Evolutionary conservation across 2,329 filamentous ascomycete species (phyloP), one percentile per base, ranked within the genome.

Genomic region (Dothiorella sarmentorum): DNA sequence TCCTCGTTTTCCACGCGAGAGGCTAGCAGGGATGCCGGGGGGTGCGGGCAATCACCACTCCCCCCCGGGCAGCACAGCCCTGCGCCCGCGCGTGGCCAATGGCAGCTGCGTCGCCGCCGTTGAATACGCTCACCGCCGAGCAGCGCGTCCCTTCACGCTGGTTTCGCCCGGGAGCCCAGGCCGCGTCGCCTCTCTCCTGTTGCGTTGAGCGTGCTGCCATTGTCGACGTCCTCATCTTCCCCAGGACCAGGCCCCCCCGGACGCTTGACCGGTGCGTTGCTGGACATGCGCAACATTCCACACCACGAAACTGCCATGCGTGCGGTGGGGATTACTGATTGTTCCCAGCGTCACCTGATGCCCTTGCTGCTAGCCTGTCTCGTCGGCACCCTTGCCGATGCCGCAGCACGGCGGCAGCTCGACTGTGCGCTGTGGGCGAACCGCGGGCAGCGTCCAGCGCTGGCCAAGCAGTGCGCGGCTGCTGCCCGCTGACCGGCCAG

Each of bases 1-100:
- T 53, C 49, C 49, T 53, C 49, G 49, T 53, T 53, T 53, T 53
- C 49, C 49, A 53, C 49, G 49, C 49, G 49, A 53, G 49, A 27
- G 24, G n/a, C 49, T 27, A 18, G 35, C 49, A 53, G 33, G 49
- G 49, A 29, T 53, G 22, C 22, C 22, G 49, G 29, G 49, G 29
- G 20, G 49, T 24, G 49, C 33, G 49, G 49, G 49, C 49, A 29
- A 53, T 40, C 33, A 17, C 35, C 33, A 24, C n/a, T 17, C 24
- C 47, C 44, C 49, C 49, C 49, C 18, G 35, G 33, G 29, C 49
- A 40, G 49, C 49, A 15, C 49, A 53, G 49, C 49, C 49, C 49
- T 53, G 49, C 24, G 49, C 49, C 11, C 13, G 31, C 49, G 22
- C 35, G 26, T 11, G 49, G 22, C 49, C 49, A 53, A 53, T 53